Evolutionary conservation across 2,329 filamentous ascomycete genomes (phyloP).

Genomic region (Hypoxylon sp.): DNA sequence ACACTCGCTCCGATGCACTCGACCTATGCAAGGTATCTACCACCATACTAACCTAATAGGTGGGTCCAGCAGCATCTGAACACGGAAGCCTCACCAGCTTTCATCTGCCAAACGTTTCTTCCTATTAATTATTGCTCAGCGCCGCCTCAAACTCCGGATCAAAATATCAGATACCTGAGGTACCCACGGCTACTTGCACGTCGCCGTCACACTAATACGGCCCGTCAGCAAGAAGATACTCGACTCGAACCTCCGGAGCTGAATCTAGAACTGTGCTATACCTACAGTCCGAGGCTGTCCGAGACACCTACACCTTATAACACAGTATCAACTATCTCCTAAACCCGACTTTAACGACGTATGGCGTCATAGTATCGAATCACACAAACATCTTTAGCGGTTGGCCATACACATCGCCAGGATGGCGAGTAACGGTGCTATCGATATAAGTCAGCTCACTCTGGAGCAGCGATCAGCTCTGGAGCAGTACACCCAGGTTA

Average conservation of each 20-base stretch:
- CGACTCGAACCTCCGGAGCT: conserved; percentile 21
- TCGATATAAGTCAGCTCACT: conserved; percentile 79
- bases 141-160: not conserved
- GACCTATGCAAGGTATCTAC: conserved; percentile 11
- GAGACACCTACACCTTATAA: conserved; percentile 1
- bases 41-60: conserved; percentile 12
- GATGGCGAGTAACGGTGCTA: conserved; percentile 63
- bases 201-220: not conserved
- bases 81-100: conserved; percentile 34
- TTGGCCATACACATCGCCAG: conserved; percentile 32
- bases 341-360: not conserved
- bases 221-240: conserved; percentile 8
- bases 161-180: conserved; percentile 1
- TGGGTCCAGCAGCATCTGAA: conserved; percentile 32
- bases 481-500: conserved; percentile 90
- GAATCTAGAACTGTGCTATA: conserved; percentile 14
- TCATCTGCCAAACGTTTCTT: conserved; percentile 1
- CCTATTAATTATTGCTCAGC: not conserved
- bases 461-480: conserved; percentile 85
- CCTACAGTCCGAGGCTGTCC: not conserved
- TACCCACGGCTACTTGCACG: conserved; percentile 5
- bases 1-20: conserved; percentile 21
- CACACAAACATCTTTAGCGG: not conserved
- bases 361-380: conserved; percentile 29
- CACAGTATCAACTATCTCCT: not conserved